These are phyloP conservation scores for Epichloe amarillans DNA, from an alignment of 2,329 filamentous ascomycete species.

Conservation along the genomic window DNA sequence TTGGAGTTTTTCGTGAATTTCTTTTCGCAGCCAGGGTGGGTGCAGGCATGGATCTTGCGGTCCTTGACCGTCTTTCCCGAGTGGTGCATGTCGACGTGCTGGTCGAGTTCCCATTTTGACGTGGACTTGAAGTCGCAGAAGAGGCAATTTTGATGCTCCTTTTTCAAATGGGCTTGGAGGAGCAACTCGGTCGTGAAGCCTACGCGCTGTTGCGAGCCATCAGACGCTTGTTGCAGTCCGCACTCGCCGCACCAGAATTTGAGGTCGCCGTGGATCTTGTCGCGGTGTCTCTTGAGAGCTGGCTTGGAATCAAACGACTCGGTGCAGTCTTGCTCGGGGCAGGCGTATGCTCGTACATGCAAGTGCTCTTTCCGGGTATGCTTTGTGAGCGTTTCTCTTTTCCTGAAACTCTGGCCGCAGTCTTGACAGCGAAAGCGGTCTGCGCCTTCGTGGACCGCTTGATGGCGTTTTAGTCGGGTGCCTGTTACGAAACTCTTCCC, in stretches of 20 bases:
- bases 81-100: slow-evolving; percentile 69
- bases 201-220: slow-evolving; percentile 27
- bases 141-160: slow-evolving; percentile 61
- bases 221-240: slow-evolving; percentile 23
- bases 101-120: slow-evolving; percentile 53
- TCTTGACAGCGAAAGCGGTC: slow-evolving; percentile 64
- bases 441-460: slow-evolving; percentile 59
- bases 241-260: slow-evolving; percentile 73
- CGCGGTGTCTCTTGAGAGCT: slow-evolving; percentile 58
- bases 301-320: slow-evolving; percentile 61
- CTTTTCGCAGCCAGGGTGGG: slow-evolving; percentile 54
- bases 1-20: slow-evolving; percentile 77
- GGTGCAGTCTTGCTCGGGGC: slow-evolving; percentile 46
- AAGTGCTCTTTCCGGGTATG: slow-evolving; percentile 71
- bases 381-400: slow-evolving; percentile 71
- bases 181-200: slow-evolving; percentile 61
- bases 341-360: slow-evolving; percentile 56
- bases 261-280: slow-evolving; percentile 54
- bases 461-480: slow-evolving; percentile 63
- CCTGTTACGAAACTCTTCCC: slow-evolving; percentile 71
- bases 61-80: slow-evolving; percentile 47
- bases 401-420: slow-evolving; percentile 71
- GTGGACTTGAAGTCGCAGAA: slow-evolving; percentile 60
- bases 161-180: slow-evolving; percentile 60
- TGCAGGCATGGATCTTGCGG: slow-evolving; percentile 53